Conservation (phyloP, 1,284 basidiomycete genomes). For the Bjerkandera adusta region DNA sequence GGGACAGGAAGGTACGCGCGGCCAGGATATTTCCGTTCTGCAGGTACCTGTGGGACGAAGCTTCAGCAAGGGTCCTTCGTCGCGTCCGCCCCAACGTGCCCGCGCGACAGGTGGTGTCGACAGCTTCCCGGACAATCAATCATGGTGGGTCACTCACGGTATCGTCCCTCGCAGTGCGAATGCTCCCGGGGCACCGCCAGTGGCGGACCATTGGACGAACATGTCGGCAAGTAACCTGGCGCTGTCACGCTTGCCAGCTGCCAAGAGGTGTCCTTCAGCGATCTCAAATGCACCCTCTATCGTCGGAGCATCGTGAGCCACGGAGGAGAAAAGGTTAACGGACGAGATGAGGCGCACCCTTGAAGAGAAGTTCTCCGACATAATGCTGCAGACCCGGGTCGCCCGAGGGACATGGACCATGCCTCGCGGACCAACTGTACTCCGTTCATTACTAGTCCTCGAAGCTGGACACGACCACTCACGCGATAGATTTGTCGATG, state of each 20-base stretch:
- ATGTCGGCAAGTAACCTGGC: conserved; percentile 83
- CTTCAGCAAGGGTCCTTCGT: conserved; percentile 2
- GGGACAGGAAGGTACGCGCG: conserved; percentile 78
- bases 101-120: not conserved
- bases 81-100: not conserved
- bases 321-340: not conserved
- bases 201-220: conserved; percentile 75
- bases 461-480: conserved; percentile 28
- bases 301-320: too few relatives aligned
- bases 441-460: not conserved
- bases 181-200: conserved; percentile 48
- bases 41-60: conserved; percentile 58
- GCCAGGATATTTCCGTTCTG: conserved; percentile 85
- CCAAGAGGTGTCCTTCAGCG: conserved; percentile 80
- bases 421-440: conserved; percentile 77
- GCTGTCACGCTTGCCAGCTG: conserved; percentile 84
- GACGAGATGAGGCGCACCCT: conserved; percentile 54
- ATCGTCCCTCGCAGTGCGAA: conserved; percentile 83
- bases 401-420: conserved; percentile 75
- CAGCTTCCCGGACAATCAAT: not conserved
- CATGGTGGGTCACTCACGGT: conserved; percentile 54
- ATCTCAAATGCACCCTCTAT: conserved; percentile 71
- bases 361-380: conserved; percentile 83
- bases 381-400: conserved; percentile 87
- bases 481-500: conserved; percentile 78